Evolutionary conservation across 768 basidiomycete genomes (phyloP), one percentile per base, ranked within the genome.

Genomic region (Trametes cubensis): DNA sequence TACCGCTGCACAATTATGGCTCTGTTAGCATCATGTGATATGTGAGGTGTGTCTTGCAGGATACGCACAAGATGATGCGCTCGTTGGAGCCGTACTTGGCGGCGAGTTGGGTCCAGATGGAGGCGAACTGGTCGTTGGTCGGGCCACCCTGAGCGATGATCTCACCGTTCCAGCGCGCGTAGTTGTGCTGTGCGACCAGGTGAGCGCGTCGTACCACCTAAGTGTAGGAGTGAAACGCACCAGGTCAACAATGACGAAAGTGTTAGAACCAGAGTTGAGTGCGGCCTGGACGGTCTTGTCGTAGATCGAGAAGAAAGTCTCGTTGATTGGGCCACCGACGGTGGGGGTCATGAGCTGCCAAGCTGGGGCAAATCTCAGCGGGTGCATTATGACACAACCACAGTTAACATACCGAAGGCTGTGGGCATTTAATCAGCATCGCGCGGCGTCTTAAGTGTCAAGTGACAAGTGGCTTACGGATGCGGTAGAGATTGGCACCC

Each of bases 321-420:
- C 62, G 69, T 79, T 72, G 66, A 85, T 78, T 15, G 75, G 68
- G 3, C 81, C 82, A 45, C 83, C 82, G 8, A 85, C 68, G 48
- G 75, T 74, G 23, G 80, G 81, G 11, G 80, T 81, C 78, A 80
- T 80, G 51, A 80, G 69, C 63, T 83, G 82, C 82, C 83, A 84
- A 8, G 81, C 82, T 76, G 66, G 46, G 10, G 23, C 26, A 28
- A 21, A 26, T 26, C 25, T 49, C 48, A 26, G 14, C 6, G 13
- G 14, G 14, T 28, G 25, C 23, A 15, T 28, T 17, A 6, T 11
- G 10, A 34, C 2, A 10, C 34, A 34, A 34, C 2, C 2, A 34
- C 34, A 34, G 10, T 40, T 26, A 47, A 49, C 70, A 49, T 63
- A 74, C 72, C 73, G 55, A 76, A 74, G 11, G 74, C 74, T 73